A percentile compares a stretch with the other conserved stretches of the same genome.
Evolutionary conservation across 192 early-diverging fungal species (phyloP).

Genomic region (Glomus cerebriforme): DNA sequence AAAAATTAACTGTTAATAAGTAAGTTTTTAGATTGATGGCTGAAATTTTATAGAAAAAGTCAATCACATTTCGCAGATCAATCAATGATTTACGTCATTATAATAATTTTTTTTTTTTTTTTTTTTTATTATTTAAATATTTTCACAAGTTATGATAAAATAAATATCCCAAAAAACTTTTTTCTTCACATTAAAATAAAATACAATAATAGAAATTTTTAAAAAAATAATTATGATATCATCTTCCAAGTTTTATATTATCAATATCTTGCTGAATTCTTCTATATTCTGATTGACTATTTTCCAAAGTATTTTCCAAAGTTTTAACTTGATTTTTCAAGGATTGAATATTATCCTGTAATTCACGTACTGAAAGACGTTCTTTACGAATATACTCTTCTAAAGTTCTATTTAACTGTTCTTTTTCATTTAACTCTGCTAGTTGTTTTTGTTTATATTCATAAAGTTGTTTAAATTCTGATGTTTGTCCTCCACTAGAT

Average conservation of each 20-base stretch:
- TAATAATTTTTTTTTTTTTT: too few species aligned
- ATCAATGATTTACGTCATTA: too few species aligned
- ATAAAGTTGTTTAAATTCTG: constrained; percentile 53
- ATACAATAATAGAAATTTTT: not conserved
- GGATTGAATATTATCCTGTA: constrained; percentile 50
- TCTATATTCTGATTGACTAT: constrained; percentile 50
- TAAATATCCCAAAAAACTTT: not conserved
- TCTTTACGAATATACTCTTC: constrained; percentile 57
- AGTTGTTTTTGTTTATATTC: constrained; percentile 57
- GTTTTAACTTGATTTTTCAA: constrained; percentile 50
- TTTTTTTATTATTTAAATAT: not conserved
- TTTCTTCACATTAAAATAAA: not conserved
- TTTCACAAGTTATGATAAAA: not conserved
- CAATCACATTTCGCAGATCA: too few species aligned
- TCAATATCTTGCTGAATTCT: constrained; percentile 45
- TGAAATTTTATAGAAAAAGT: too few species aligned
- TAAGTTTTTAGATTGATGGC: too few species aligned
- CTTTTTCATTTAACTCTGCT: constrained; percentile 47
- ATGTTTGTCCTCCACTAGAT: constrained; percentile 38
- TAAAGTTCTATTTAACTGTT: constrained; percentile 41
- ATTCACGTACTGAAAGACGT: constrained; percentile 46
- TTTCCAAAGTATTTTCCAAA: constrained; percentile 50
- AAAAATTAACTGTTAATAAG: too few species aligned
- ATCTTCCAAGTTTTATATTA: constrained; percentile 11
- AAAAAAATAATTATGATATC: not conserved